Evolutionary conservation across 2,329 filamentous ascomycete genomes (phyloP), one percentile per base, ranked within the genome.

Genomic region (Sporothrix brunneoviolacea): DNA sequence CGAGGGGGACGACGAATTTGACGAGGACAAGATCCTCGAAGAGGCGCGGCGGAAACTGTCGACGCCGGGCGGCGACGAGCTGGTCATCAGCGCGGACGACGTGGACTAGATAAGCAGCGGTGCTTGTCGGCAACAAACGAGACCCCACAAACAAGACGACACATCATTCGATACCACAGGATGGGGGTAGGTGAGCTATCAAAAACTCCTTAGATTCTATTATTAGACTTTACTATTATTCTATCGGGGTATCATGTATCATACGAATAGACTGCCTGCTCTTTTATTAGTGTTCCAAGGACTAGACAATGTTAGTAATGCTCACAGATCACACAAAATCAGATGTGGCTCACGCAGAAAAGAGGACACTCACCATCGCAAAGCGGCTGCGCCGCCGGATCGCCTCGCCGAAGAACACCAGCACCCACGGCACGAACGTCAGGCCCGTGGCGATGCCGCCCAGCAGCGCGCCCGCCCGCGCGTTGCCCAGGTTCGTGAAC

Each of bases 341-440:
- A n/a, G n/a, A n/a, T n/a, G n/a, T n/a, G n/a, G n/a, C n/a, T n/a
- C n/a, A n/a, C n/a, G n/a, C n/a, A n/a, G n/a, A n/a, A n/a, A n/a
- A n/a, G n/a, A n/a, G n/a, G n/a, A n/a, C n/a, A 65, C 71, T 68
- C 64, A 77, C 79, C 63, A 74, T 77, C 4, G 89, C 89, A 68
- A 95, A 86, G 58, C 81, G 84, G 63, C 88, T 93, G 63, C 83
- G 78, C 10, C 78, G 76, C 24, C 91, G 74, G 55, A 96, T 95
- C 56, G 62, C 77, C 30, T 84, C 81, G 0, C 91, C 91, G 58
- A 81, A 93, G 28, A 93, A 80, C 0, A 96, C 0, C 21, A 21
- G 38, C 38, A 40, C 38, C 38, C 38, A 40, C 3, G 91, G 91
- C n/a, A 95, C 89, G 2, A 86, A 64, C 0, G 87, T 91, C 55